Conservation (phyloP, 2,329 filamentous ascomycete genomes). For the Cladosporium sphaerospermum region DNA sequence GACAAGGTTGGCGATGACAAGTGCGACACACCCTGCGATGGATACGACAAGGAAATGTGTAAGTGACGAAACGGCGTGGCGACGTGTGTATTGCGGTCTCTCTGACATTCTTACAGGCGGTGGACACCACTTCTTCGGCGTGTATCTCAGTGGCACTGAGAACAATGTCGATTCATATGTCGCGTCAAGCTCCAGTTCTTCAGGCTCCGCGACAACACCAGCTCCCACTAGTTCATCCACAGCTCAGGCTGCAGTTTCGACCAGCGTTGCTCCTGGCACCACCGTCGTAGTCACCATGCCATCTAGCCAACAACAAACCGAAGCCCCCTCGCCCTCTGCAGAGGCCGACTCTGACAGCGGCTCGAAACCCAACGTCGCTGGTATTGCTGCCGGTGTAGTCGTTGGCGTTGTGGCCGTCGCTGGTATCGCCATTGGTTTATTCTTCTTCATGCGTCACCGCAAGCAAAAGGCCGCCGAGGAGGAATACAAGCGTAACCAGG, state of each 20-base stretch:
- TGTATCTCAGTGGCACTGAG: constrained; percentile 47
- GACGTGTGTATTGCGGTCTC: constrained; percentile 25
- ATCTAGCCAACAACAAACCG: constrained; percentile 14
- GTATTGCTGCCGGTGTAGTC: constrained; percentile 81
- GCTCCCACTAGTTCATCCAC: constrained; percentile 15
- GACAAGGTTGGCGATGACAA: constrained; percentile 50
- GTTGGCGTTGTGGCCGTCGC: constrained; percentile 69
- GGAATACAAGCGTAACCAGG: constrained; percentile 72
- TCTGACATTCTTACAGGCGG: constrained; percentile 46
- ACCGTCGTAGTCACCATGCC: constrained; percentile 32
- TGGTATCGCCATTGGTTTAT: constrained; percentile 59
- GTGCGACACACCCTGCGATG: constrained; percentile 62
- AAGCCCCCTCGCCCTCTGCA: constrained; percentile 42
- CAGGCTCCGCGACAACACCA: constrained; percentile 12
- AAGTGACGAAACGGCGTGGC: constrained; percentile 21
- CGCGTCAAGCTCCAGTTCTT: constrained; percentile 12
- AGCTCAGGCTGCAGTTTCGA: constrained; percentile 24
- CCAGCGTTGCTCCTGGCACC: constrained; percentile 25
- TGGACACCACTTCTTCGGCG: constrained; percentile 46
- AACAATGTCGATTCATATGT: constrained; percentile 33
- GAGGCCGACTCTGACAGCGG: constrained; percentile 32
- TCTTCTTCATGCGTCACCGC: constrained; percentile 70
- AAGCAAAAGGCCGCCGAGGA: constrained; percentile 74
- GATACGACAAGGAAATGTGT: constrained; percentile 60
- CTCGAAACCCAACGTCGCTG: constrained; percentile 60